Base-by-base conservation (phyloP, 768 basidiomycete genomes). In the Lentinula guzmanii region DNA sequence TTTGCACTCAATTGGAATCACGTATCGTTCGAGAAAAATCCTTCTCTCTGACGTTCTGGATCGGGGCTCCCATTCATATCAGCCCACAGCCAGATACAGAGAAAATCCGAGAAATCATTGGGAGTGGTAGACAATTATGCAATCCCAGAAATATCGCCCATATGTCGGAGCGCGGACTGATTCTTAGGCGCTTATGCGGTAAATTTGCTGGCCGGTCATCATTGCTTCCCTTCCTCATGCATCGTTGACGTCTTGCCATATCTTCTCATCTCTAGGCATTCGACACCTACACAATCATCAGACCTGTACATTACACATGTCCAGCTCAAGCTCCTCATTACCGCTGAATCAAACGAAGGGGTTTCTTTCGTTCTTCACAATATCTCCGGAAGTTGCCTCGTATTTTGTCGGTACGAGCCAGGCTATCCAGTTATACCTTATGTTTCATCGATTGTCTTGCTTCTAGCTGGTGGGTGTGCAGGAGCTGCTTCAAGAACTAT, bases 401-500 rank as follows among this genome's bases (percentile, higher is more conserved):
- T 81, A 79, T 67, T 80, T 81, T 61, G 71, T 79, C 51, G 78
- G 79, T 76, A 62, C 58, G 63, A 35, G 8, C 54, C 18, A 34
- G 18, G 15, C 7, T 46, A 18, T 5, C 35, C 48, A 35, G 8
- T 58, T 9, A 51, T 52, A 52, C 34, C 42, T 58, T 41, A 18
- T 13, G 5, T n/a, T 41, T 21, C 11, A 18, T 48, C 58, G 46
- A n/a, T 56, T 64, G 46, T 60, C 64, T 64, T 54, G 42, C 61
- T 37, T 39, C 39, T 63, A 83, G 82, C 82, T 65, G 82, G 82
- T 48, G 82, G 82, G 68, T 80, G 79, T 70, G 83, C 83, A 13
- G 83, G 83, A 42, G 83, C 83, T 64, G 86, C 92, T 8, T 93
- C 90, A 62, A 79, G 95, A 59, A 97, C 95, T 2, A 91, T 97